These are phyloP conservation scores for Fusarium setosum DNA, from an alignment of 2,329 filamentous ascomycete species.

Conservation along the genomic window DNA sequence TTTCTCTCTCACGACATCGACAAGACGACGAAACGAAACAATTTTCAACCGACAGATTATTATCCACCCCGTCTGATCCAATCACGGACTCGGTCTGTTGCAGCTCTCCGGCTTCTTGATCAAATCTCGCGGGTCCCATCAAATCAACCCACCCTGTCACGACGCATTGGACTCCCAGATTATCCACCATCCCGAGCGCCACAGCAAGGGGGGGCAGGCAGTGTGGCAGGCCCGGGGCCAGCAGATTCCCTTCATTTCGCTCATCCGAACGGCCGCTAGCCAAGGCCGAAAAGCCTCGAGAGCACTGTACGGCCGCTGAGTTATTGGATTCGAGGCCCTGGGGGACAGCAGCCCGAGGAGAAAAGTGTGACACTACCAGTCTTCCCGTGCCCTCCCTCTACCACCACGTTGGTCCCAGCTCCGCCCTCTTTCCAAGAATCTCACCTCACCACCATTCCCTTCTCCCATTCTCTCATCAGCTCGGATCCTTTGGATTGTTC, in stretches of 20 bases:
- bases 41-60: background rate
- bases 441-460: too few relatives aligned
- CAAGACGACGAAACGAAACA: constrained; percentile 38
- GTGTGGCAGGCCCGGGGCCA: constrained; percentile 17
- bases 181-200: constrained; percentile 19
- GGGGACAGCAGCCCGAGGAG: too few relatives aligned
- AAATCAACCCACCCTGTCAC: constrained; percentile 24
- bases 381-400: too few relatives aligned
- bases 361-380: too few relatives aligned
- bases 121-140: constrained; percentile 4
- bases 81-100: constrained; percentile 23
- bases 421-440: too few relatives aligned
- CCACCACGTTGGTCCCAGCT: too few relatives aligned
- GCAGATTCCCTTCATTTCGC: constrained; percentile 40
- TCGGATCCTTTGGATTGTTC: constrained; percentile 2
- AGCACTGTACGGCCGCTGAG: too few relatives aligned
- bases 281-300: constrained; percentile 4
- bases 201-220: constrained; percentile 14
- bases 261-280: constrained; percentile 19
- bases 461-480: constrained; percentile 1
- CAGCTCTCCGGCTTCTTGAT: constrained; percentile 14
- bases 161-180: constrained; percentile 5
- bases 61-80: constrained; percentile 12
- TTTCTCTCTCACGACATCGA: constrained; percentile 1
- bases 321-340: constrained; percentile 10